Conservation (phyloP, 2,329 filamentous ascomycete genomes). For the Fonsecaea multimorphosa region DNA sequence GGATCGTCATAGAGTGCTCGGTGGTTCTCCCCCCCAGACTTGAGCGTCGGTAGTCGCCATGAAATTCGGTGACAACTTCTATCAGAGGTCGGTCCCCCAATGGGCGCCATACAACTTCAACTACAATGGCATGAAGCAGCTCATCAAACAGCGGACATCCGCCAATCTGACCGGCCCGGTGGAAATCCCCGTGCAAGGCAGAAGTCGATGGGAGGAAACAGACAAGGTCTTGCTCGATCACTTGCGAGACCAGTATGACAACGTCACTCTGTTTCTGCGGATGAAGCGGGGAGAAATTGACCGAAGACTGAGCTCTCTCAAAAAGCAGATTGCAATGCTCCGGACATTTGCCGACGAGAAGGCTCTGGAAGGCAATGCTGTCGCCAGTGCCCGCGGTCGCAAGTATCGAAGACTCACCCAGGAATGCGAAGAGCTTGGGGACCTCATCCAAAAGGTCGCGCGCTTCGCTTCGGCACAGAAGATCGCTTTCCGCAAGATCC, state of each 20-base stretch:
- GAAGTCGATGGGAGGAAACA: constrained; percentile 65
- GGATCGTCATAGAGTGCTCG: background rate
- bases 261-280: constrained; percentile 76
- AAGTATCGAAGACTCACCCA: constrained; percentile 58
- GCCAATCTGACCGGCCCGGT: constrained; percentile 70
- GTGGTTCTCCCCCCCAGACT: background rate
- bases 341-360: constrained; percentile 32
- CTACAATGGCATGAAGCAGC: constrained; percentile 83
- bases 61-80: constrained; percentile 79
- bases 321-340: constrained; percentile 47
- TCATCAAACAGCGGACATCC: constrained; percentile 81
- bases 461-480: constrained; percentile 77
- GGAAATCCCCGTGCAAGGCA: constrained; percentile 73
- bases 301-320: constrained; percentile 62
- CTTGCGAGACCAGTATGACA: constrained; percentile 75
- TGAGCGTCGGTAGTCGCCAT: constrained; percentile 50
- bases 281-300: constrained; percentile 82
- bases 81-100: constrained; percentile 77
- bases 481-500: constrained; percentile 78
- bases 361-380: constrained; percentile 18
- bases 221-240: constrained; percentile 74
- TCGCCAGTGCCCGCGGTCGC: constrained; percentile 39
- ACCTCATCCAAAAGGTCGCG: constrained; percentile 72
- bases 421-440: constrained; percentile 62
- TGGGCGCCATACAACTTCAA: constrained; percentile 87